Evolutionary conservation across 768 basidiomycete species (phyloP).

Genomic region (Lanmaoa pseudosensibilis): DNA sequence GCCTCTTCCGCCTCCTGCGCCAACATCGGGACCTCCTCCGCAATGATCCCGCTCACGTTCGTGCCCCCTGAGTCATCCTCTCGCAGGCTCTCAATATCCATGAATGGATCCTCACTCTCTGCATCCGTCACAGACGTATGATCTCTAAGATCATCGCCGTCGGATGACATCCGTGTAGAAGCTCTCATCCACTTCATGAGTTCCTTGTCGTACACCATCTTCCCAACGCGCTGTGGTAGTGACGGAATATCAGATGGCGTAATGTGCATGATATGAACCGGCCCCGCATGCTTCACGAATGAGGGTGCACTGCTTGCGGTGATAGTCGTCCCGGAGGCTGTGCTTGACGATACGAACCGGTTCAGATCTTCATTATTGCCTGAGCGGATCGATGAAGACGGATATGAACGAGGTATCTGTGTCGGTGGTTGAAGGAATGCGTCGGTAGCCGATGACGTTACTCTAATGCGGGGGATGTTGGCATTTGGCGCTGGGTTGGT

Average conservation of each 20-base stretch:
- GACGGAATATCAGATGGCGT: conserved; percentile 74
- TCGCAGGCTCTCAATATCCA: conserved; percentile 83
- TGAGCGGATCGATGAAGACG: conserved; percentile 51
- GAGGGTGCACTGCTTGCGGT: conserved; percentile 74
- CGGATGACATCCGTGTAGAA: conserved; percentile 37
- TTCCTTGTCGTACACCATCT: conserved; percentile 83
- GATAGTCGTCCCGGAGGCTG: conserved; percentile 70
- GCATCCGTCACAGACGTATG: conserved; percentile 37
- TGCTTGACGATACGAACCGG: conserved; percentile 89
- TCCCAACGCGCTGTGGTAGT: conserved; percentile 77
- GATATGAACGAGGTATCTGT: conserved; percentile 38
- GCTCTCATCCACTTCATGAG: conserved; percentile 86
- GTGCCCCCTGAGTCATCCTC: conserved; percentile 52
- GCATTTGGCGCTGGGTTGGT: conserved; percentile 1
- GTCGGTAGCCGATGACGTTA: conserved; percentile 31
- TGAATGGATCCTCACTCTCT: conserved; percentile 86
- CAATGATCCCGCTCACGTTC: background rate
- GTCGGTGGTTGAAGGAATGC: conserved; percentile 35
- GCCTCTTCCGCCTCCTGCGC: conserved; percentile 11
- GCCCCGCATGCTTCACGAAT: conserved; percentile 81
- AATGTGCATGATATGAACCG: conserved; percentile 77
- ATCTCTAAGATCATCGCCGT: conserved; percentile 31
- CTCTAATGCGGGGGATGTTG: conserved; percentile 29
- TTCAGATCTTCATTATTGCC: conserved; percentile 71
- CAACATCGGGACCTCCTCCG: conserved; percentile 5